phyloP scores from a whole-genome alignment of 495 filamentous ascomycete species.

The Neurospora cerealis region DNA sequence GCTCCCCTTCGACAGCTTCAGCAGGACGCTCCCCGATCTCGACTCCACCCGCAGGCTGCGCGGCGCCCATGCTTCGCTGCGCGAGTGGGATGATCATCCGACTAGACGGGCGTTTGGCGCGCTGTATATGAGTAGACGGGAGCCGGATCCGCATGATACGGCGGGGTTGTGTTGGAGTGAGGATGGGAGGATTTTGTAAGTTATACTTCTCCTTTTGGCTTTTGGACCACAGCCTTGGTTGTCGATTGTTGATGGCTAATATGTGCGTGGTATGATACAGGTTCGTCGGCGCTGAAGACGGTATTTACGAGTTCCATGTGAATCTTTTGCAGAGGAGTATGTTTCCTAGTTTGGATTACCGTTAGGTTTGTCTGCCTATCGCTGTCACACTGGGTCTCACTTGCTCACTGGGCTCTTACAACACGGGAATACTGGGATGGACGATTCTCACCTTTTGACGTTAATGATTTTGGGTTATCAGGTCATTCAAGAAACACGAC shows the following conservation, averaged over 20 bases:
- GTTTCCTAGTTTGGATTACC: conserved; percentile 49
- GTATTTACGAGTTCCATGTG: conserved; percentile 63
- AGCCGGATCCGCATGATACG: conserved; percentile 39
- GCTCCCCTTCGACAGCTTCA: background rate
- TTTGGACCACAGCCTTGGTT: too few species aligned
- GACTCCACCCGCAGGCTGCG: background rate
- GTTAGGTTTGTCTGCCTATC: conserved; percentile 23
- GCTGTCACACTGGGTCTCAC: too few species aligned
- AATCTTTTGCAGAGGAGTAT: conserved; percentile 56
- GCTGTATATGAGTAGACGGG: conserved; percentile 13
- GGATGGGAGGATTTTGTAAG: conserved; percentile 62
- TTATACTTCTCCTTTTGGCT: conserved; percentile 2
- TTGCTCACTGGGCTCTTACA: too few species aligned
- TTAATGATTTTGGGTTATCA: background rate
- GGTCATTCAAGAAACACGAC: background rate
- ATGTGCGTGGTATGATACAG: conserved; percentile 10
- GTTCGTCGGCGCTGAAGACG: conserved; percentile 63
- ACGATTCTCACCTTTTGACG: background rate
- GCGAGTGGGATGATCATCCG: conserved; percentile 21
- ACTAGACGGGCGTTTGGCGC: conserved; percentile 9
- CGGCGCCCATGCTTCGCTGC: conserved; percentile 2
- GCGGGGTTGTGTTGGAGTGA: conserved; percentile 63
- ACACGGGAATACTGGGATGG: background rate
- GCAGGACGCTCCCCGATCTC: background rate
- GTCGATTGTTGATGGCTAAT: too few species aligned